These are phyloP conservation scores for Evernia prunastri DNA, from an alignment of 495 filamentous ascomycete genomes.

Conservation along the genomic window DNA sequence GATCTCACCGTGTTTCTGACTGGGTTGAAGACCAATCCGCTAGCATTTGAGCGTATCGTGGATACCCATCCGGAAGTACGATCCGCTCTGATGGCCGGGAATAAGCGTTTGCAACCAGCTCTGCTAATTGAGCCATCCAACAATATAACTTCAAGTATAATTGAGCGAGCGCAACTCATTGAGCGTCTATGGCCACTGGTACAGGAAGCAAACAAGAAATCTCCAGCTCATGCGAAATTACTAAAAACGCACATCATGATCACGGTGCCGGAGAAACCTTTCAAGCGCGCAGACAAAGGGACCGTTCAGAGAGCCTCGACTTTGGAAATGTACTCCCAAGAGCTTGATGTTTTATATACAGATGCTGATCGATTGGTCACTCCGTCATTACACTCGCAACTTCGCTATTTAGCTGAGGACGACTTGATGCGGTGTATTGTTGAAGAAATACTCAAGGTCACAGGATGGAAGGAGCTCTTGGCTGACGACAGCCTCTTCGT, in stretches of 20 bases:
- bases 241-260: slow-evolving; percentile 38
- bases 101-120: slow-evolving; percentile 31
- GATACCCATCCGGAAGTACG: slow-evolving; percentile 25
- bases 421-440: too few relatives aligned
- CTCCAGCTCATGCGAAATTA: slow-evolving; percentile 39
- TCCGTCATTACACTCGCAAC: too few relatives aligned
- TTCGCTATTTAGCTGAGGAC: too few relatives aligned
- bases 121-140: slow-evolving; percentile 33
- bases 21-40: slow-evolving; percentile 40
- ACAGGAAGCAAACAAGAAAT: slow-evolving; percentile 40
- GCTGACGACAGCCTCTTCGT: too few relatives aligned
- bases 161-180: not conserved
- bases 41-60: slow-evolving; percentile 34
- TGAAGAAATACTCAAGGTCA: too few relatives aligned
- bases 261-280: slow-evolving; percentile 31
- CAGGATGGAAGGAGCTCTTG: too few relatives aligned
- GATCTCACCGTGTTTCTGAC: slow-evolving; percentile 40
- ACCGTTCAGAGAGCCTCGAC: slow-evolving; percentile 44
- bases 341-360: too few relatives aligned
- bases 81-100: slow-evolving; percentile 33
- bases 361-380: too few relatives aligned
- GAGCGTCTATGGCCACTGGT: slow-evolving; percentile 40
- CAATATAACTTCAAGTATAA: not conserved
- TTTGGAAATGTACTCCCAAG: too few relatives aligned
- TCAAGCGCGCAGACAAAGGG: slow-evolving; percentile 40